Evolutionary conservation across 352 stramenopile species (phyloP), one percentile per base, ranked within the genome.

Genomic region (Phytophthora macrochlamydospora): DNA sequence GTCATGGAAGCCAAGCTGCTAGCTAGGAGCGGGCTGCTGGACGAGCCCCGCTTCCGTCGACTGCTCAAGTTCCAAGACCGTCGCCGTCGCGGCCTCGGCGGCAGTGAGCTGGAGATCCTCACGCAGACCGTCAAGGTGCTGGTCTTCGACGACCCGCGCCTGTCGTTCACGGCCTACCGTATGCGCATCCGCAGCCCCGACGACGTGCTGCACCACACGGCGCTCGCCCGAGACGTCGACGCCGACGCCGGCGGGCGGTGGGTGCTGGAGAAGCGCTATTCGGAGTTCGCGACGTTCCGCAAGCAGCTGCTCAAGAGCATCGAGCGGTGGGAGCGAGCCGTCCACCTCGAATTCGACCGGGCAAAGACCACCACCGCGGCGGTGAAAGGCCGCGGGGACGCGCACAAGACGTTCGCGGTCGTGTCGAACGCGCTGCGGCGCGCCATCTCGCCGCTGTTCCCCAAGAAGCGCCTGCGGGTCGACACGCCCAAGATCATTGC

Each of bases 51-150:
- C 32, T 81, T 74, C 45, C 79, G 79, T 5, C 70, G 79, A 31
- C 71, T 88, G 44, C 58, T 85, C 55, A 89, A 89, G 65, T 82
- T 85, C 55, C 83, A 89, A 56, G 69, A 71, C 46, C 79, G 79
- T 31, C 79, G 83, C 35, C 66, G 81, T n/a, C 69, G 85, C 29
- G 55, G 55, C 0, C 60, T 70, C 32, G 60, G 60, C 4, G 70
- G 80, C 42, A 78, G 73, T 54, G 67, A 85, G 57, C 53, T 89
- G 28, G 69, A 83, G 58, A 84, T 89, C 46, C 65, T 69, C 49
- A 78, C 75, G 24, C 58, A 78, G 11, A 55, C 60, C 4, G 45
- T 64, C 8, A 51, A 44, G 31, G 69, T 72, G 24, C 59, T 56
- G 14, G 46, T 79, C 31, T 65, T 56, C 37, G 65, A 81, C 30